These are phyloP conservation scores for Phytophthora idaei DNA, from an alignment of 352 stramenopile species.

Conservation along the genomic window DNA sequence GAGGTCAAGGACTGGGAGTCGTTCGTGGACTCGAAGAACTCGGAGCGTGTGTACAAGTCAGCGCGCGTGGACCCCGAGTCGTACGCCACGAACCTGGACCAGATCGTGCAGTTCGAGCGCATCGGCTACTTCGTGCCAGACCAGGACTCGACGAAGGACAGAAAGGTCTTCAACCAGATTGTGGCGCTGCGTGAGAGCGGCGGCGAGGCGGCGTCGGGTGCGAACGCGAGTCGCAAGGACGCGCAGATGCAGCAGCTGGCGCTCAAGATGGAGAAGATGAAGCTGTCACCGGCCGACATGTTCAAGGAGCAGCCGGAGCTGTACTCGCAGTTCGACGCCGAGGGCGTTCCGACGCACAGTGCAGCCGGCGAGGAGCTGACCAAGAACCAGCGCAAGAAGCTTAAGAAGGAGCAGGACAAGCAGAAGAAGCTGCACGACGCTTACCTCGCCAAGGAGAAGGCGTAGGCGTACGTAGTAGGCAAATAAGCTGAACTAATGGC, in stretches of 20 bases:
- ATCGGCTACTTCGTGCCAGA: constrained; percentile 98
- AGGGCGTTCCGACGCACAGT: constrained; percentile 82
- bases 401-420: constrained; percentile 91
- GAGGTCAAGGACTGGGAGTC: constrained; percentile 77
- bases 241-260: constrained; percentile 84
- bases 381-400: constrained; percentile 87
- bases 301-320: constrained; percentile 73
- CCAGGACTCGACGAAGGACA: constrained; percentile 91
- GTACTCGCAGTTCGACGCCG: constrained; percentile 74
- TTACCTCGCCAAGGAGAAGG: constrained; percentile 52
- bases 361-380: constrained; percentile 61
- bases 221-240: constrained; percentile 79
- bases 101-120: constrained; percentile 97
- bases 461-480: constrained; percentile 4
- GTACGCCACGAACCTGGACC: constrained; percentile 57
- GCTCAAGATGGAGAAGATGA: constrained; percentile 94
- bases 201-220: constrained; percentile 38
- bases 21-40: constrained; percentile 86
- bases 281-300: constrained; percentile 84
- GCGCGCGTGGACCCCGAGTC: constrained; percentile 91
- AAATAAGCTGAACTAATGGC: not conserved
- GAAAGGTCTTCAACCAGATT: constrained; percentile 97
- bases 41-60: constrained; percentile 82
- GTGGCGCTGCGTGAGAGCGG: constrained; percentile 93
- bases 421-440: constrained; percentile 85